Base-by-base conservation (phyloP, 257 asterid genomes). In the Nicotiana benthamiana region DNA sequence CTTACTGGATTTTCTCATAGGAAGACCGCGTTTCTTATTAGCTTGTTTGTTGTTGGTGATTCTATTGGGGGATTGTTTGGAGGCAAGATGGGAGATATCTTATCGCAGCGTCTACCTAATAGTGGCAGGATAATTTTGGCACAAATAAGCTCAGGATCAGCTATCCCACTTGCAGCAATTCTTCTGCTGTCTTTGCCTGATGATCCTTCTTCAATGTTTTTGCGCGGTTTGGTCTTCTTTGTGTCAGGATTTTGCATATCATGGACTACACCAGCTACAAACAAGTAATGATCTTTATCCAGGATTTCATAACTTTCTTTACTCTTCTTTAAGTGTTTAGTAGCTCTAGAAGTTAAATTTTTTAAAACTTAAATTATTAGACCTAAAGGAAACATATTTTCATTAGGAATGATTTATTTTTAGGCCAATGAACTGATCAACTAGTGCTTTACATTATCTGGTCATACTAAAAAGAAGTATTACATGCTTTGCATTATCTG, bases 191-290 rank as follows among this genome's bases (percentile, higher is more conserved):
- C 77, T 18, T 84, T 93, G 77, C 96, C 96, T 4, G 89, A 83
- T 56, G 68, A 88, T 77, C 88, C 94, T 7, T 87, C 91, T 6
- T 77, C 90, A 18, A 20, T 80, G 72, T 68, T 89, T 83, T 27
- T 84, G 82, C 91, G 90, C 67, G 96, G 90, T 51, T 27, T 87
- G 22, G 85, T 90, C 85, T 77, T 93, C 82, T 84, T 87, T 79
- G 76, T 91, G n/a, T 89, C 96, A 1, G 98, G 97, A 52, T 93
- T 93, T 62, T 90, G 56, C 90, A 92, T 93, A 75, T 91, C 98
- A 34, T 93, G 98, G 98, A 93, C 90, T 83, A 91, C 92, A 80
- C 78, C 98, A 12, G 98, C 97, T 20, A 92, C 97, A 80, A 93
- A 93, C 91, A 93, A 90, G 97, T 93, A 89, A 82, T 59, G 83